phyloP scores from a whole-genome alignment of 2,329 filamentous ascomycete genomes.

The Furcasterigmium furcatum region DNA sequence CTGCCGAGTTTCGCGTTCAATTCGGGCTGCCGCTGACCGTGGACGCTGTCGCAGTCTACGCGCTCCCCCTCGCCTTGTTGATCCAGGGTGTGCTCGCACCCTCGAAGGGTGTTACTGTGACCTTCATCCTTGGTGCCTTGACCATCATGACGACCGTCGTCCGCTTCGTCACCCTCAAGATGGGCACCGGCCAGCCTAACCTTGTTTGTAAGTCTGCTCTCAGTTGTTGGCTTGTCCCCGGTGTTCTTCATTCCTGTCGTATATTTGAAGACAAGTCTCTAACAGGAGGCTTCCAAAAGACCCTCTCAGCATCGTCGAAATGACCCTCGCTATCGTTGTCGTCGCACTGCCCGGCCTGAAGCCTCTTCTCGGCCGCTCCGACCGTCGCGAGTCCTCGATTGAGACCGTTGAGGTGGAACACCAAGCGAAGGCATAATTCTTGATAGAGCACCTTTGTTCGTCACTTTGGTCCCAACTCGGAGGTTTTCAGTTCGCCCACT shows the following conservation, averaged over 20 bases:
- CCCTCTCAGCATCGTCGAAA: conserved; percentile 16
- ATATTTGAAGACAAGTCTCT: too few species aligned
- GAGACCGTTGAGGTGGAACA: conserved; percentile 7
- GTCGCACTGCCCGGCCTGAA: conserved; percentile 18
- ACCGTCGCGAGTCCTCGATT: conserved; percentile 5
- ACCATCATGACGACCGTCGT: conserved; percentile 19
- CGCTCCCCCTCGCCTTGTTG: conserved; percentile 24
- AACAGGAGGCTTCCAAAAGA: conserved; percentile 6
- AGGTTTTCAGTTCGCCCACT: too few species aligned
- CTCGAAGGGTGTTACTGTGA: conserved; percentile 16
- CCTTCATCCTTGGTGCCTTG: conserved; percentile 19
- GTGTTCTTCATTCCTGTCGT: not conserved
- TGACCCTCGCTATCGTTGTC: conserved; percentile 16
- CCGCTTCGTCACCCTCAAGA: conserved; percentile 18
- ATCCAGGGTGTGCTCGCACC: conserved; percentile 16
- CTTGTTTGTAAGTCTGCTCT: conserved; percentile 17
- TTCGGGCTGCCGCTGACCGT: conserved; percentile 4
- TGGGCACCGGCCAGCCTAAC: conserved; percentile 19
- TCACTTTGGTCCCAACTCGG: too few species aligned
- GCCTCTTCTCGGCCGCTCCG: conserved; percentile 12
- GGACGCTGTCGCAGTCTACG: conserved; percentile 17
- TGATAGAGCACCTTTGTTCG: too few species aligned
- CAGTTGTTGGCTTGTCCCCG: fast-evolving
- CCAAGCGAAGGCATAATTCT: conserved; percentile 7
- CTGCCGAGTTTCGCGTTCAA: not conserved